Conservation (phyloP, 108 stramenopile species). For the Parmales sp. region DNA sequence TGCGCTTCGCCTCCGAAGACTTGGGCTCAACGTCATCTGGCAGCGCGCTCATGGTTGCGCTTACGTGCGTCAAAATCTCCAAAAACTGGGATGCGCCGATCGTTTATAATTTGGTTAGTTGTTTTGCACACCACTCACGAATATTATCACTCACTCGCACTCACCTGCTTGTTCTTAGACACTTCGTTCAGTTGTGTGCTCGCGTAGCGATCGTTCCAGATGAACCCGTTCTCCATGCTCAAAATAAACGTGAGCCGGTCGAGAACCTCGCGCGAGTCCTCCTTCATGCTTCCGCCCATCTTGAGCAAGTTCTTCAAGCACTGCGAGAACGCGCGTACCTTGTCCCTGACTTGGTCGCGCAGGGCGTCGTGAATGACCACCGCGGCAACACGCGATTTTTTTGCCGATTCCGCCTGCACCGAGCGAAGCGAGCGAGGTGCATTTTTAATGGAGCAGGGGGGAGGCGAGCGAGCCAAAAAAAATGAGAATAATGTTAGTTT, state of each 20-base stretch:
- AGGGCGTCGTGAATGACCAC: conserved; percentile 70
- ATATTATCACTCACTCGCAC: too few relatives aligned
- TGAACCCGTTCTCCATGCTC: conserved; percentile 86
- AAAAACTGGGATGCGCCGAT: too few relatives aligned
- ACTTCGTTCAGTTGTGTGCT: conserved; percentile 73
- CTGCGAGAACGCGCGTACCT: conserved; percentile 58
- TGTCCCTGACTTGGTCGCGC: conserved; percentile 79
- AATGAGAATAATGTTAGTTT: too few relatives aligned
- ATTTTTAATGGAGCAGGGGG: too few relatives aligned
- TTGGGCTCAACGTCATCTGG: conserved; percentile 91
- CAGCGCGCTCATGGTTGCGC: conserved; percentile 81
- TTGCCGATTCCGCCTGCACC: conserved; percentile 11
- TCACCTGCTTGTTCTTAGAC: conserved; percentile 40
- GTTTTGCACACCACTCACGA: too few relatives aligned
- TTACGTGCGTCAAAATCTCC: conserved; percentile 33
- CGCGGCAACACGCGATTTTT: conserved; percentile 14
- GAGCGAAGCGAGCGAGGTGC: too few relatives aligned
- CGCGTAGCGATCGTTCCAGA: conserved; percentile 91
- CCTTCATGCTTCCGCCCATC: background rate
- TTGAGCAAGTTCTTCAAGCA: conserved; percentile 69
- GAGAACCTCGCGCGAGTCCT: conserved; percentile 43
- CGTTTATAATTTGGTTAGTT: too few relatives aligned
- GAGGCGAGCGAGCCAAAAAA: too few relatives aligned
- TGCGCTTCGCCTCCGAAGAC: conserved; percentile 82
- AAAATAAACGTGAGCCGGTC: conserved; percentile 76